Evolutionary conservation across 1,284 basidiomycete species (phyloP).

Genomic region (Puccinia polysora): DNA sequence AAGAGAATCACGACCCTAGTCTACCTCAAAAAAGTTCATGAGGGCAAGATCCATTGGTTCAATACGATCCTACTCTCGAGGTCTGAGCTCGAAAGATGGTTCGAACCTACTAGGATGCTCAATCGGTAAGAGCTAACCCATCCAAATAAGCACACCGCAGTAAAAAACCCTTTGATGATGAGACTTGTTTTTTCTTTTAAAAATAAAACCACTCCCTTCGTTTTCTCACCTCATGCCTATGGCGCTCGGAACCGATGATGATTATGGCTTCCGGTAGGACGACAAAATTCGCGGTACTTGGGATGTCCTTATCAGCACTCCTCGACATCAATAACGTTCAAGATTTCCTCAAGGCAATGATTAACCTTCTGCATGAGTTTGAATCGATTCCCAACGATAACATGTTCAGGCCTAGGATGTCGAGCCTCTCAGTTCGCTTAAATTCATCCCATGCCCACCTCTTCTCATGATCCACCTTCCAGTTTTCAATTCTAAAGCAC

Average conservation of each 20-base stretch:
- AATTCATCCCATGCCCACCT: neutral
- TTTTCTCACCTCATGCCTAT: conserved; percentile 1
- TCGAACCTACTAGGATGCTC: conserved; percentile 69
- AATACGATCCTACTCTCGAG: conserved; percentile 74
- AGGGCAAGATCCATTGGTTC: conserved; percentile 75
- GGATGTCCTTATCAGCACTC: conserved; percentile 70
- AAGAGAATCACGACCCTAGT: conserved; percentile 76
- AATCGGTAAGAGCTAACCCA: conserved; percentile 61
- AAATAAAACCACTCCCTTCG: neutral
- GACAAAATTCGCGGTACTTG: conserved; percentile 70
- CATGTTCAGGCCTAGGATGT: conserved; percentile 69
- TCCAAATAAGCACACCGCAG: too few relatives aligned
- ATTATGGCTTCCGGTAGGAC: too few relatives aligned
- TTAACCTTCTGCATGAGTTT: conserved; percentile 68
- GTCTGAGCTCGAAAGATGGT: conserved; percentile 66
- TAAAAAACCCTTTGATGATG: neutral
- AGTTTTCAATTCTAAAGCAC: conserved; percentile 41
- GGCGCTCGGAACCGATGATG: too few relatives aligned
- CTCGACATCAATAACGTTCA: conserved; percentile 71
- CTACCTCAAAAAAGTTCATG: conserved; percentile 73
- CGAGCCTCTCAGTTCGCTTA: conserved; percentile 52
- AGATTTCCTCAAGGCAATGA: conserved; percentile 68
- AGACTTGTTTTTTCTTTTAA: neutral
- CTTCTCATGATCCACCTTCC: conserved; percentile 2
- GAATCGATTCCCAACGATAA: conserved; percentile 72